phyloP scores from a whole-genome alignment of 1,284 basidiomycete species.

The Ganoderma lingzhi region DNA sequence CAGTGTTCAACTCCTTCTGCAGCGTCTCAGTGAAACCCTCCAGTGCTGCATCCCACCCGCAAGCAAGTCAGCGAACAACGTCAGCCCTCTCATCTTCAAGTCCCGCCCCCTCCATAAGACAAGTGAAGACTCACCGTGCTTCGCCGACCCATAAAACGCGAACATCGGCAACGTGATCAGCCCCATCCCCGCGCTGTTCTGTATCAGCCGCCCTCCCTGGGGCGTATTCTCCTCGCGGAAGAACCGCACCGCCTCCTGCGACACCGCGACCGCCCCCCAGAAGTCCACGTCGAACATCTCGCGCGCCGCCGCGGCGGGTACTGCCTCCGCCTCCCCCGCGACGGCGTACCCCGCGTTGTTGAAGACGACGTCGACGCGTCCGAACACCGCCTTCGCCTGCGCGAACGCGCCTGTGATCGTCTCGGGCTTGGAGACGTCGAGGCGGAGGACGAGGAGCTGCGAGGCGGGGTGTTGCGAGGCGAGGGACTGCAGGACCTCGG shows the following conservation, averaged over 20 bases:
- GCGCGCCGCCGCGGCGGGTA: slow-evolving; percentile 41
- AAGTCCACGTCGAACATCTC: slow-evolving; percentile 49
- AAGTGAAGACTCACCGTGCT: slow-evolving; percentile 33
- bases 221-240: slow-evolving; percentile 49
- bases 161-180: slow-evolving; percentile 33
- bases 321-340: slow-evolving; percentile 40
- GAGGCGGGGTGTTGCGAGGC: slow-evolving; percentile 25
- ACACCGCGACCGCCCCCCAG: slow-evolving; percentile 47
- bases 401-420: slow-evolving; percentile 45
- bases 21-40: slow-evolving; percentile 45
- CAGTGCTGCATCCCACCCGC: slow-evolving; percentile 36
- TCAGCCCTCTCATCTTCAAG: neutral
- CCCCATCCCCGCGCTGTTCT: slow-evolving; percentile 40
- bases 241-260: slow-evolving; percentile 44
- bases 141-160: slow-evolving; percentile 43
- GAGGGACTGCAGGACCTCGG: slow-evolving; percentile 36
- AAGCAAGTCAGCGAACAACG: neutral
- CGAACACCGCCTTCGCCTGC: slow-evolving; percentile 44
- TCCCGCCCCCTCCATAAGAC: neutral
- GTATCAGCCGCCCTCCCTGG: slow-evolving; percentile 43
- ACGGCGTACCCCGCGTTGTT: slow-evolving; percentile 49
- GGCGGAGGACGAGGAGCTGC: slow-evolving; percentile 46
- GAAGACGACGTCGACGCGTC: slow-evolving; percentile 51
- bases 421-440: slow-evolving; percentile 48
- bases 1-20: slow-evolving; percentile 38